Evolutionary conservation across 345 rosid genomes (phyloP).

Genomic region (Salix caprea): DNA sequence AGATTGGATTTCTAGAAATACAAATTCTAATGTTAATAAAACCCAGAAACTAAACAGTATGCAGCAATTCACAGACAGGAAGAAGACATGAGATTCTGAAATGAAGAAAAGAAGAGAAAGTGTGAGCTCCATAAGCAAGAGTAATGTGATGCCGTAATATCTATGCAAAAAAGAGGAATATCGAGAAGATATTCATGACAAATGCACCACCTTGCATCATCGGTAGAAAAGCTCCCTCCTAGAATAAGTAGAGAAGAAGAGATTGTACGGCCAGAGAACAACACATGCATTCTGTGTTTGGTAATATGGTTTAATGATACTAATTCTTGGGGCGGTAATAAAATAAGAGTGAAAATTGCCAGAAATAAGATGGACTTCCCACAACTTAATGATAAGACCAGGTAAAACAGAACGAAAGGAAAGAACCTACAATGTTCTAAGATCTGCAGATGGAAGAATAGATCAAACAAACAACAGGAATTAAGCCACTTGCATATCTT

Average conservation of each 20-base stretch:
- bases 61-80: constrained; percentile 2
- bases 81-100: constrained; percentile 5
- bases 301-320: constrained; percentile 19
- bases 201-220: constrained; percentile 2
- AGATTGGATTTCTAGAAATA: neutral
- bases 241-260: constrained; percentile 25
- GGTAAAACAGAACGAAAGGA: constrained; percentile 40
- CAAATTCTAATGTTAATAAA: neutral
- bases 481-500: constrained; percentile 27
- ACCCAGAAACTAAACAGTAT: neutral
- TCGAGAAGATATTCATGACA: constrained; percentile 19
- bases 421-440: constrained; percentile 46
- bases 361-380: constrained; percentile 30
- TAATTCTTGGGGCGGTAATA: constrained; percentile 17
- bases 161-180: constrained; percentile 5
- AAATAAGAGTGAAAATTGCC: constrained; percentile 25
- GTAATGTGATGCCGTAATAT: constrained; percentile 1
- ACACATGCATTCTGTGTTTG: constrained; percentile 23
- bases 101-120: constrained; percentile 2
- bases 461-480: constrained; percentile 27
- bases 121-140: constrained; percentile 4
- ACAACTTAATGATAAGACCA: constrained; percentile 30
- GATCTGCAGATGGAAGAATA: constrained; percentile 33
- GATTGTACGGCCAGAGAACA: constrained; percentile 27
- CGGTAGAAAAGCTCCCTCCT: constrained; percentile 15